Evolutionary conservation across 2,329 filamentous ascomycete species (phyloP).

Genomic region (Penicillium brevicompactum): DNA sequence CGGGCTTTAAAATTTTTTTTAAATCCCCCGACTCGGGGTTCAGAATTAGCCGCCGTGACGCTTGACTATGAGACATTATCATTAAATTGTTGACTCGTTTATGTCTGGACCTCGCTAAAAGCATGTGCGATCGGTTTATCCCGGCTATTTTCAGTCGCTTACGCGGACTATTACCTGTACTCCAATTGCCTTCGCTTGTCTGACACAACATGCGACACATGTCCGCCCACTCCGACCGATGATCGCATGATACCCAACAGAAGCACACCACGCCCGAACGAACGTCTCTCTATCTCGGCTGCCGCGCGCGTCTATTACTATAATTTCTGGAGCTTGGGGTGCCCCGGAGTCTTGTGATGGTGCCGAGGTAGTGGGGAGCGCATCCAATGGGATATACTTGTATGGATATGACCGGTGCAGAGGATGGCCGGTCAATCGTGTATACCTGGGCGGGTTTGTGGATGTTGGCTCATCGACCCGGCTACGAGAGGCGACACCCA

Average conservation of each 20-base stretch:
- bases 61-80: not conserved
- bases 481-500: slow-evolving; percentile 29
- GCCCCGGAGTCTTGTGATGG: slow-evolving; percentile 6
- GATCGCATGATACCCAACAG: slow-evolving; percentile 44
- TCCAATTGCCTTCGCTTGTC: slow-evolving; percentile 45
- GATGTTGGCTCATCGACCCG: not conserved
- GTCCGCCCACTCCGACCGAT: slow-evolving; percentile 43
- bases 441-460: slow-evolving; percentile 15
- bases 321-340: slow-evolving; percentile 22
- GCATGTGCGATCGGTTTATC: not conserved
- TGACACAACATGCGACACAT: slow-evolving; percentile 45
- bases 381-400: slow-evolving; percentile 32
- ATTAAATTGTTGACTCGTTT: not conserved
- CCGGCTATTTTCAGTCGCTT: slow-evolving; percentile 19
- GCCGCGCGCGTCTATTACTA: slow-evolving; percentile 41
- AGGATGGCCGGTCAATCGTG: slow-evolving; percentile 42
- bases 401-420: slow-evolving; percentile 40
- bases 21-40: not conserved
- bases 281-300: slow-evolving; percentile 41
- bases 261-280: slow-evolving; percentile 48
- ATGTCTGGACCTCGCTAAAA: not conserved
- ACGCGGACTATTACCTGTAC: slow-evolving; percentile 44
- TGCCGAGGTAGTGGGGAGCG: slow-evolving; percentile 22
- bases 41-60: not conserved
- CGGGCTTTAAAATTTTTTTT: not conserved